Evolutionary conservation across 257 asterid genomes (phyloP), one percentile per base, ranked within the genome.

Genomic region (Salvia splendens): DNA sequence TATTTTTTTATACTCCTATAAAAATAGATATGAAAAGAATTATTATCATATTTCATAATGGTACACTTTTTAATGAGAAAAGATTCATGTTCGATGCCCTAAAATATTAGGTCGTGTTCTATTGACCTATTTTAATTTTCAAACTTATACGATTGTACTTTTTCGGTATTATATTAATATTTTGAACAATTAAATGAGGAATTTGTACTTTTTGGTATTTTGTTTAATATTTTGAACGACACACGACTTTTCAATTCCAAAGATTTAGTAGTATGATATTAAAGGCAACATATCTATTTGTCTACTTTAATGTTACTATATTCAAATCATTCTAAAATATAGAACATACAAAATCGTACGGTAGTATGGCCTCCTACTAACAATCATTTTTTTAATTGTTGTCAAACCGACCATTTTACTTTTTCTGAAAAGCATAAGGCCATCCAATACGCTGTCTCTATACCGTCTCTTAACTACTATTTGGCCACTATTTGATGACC

Each of bases 231-330:
- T 71, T 60, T 61, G 47, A 70, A 71, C 46, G 59, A 55, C 67
- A 51, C 60, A 38, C 16, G 70, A 68, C 61, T 71, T 66, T 55
- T 40, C 69, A 45, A 10, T 53, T 61, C 79, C 67, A 60, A 4
- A 64, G 36, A 33, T 33, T 33, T 33, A 5, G 36, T 40, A 40
- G 46, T 52, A 61, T 56, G 42, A 28, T 61, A 50, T 38, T 49
- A 38, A 1, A 38, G 40, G 14, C 41, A n/a, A 14, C 69, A 54
- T 40, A 16, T 15, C 50, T 32, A 10, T 28, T n/a, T 63, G 62
- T 64, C 45, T 28, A 61, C 50, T 12, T 3, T 14, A 33, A 20
- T 45, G 43, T 33, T 53, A 53, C 30, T 28, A 0, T 15, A 14
- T 48, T 14, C 53, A 5, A 4, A 8, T 17, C 0, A 7, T 51